A percentile compares a stretch with the other conserved stretches of the same genome.
phyloP scores from a whole-genome alignment of 306 rosid species.

The Pyrus betulifolia region DNA sequence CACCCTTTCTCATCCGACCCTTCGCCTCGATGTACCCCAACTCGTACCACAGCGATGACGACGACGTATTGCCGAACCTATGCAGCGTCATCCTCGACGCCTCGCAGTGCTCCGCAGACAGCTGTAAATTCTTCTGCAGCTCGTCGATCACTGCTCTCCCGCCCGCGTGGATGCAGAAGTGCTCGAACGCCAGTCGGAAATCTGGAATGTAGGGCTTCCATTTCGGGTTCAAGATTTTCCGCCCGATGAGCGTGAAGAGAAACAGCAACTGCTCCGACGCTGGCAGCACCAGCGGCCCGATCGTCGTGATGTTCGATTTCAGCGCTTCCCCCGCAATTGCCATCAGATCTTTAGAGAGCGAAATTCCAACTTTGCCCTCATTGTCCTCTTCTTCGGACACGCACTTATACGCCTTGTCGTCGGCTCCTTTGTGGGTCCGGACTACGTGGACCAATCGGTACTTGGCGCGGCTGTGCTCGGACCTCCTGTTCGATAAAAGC shows the following conservation, averaged over 20 bases:
- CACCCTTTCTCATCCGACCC: constrained; percentile 84
- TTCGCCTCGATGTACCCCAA: constrained; percentile 70
- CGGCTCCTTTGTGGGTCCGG: constrained; percentile 75
- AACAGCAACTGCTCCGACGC: constrained; percentile 92
- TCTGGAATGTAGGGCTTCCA: constrained; percentile 98
- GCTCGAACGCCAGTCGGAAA: constrained; percentile 88
- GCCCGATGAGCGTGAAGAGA: constrained; percentile 58
- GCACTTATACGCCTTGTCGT: constrained; percentile 72
- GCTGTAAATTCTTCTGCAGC: constrained; percentile 86
- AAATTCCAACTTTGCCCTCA: constrained; percentile 85
- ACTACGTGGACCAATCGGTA: constrained; percentile 74
- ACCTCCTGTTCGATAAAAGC: constrained; percentile 48
- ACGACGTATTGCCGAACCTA: constrained; percentile 85
- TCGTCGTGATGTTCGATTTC: constrained; percentile 84
- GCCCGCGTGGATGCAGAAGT: constrained; percentile 93
- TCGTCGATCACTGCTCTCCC: constrained; percentile 94
- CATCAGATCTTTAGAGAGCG: constrained; percentile 78
- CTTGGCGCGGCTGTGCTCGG: constrained; percentile 55
- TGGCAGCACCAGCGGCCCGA: constrained; percentile 89
- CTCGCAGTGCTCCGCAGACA: constrained; percentile 80
- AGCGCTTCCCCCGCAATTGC: constrained; percentile 96
- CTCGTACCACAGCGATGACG: constrained; percentile 95
- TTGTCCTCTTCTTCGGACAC: constrained; percentile 76
- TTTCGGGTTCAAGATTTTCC: constrained; percentile 71
- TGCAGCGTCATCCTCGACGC: constrained; percentile 94